These are phyloP conservation scores for Fusarium subtropicale DNA, from an alignment of 2,329 filamentous ascomycete genomes.

Conservation along the genomic window DNA sequence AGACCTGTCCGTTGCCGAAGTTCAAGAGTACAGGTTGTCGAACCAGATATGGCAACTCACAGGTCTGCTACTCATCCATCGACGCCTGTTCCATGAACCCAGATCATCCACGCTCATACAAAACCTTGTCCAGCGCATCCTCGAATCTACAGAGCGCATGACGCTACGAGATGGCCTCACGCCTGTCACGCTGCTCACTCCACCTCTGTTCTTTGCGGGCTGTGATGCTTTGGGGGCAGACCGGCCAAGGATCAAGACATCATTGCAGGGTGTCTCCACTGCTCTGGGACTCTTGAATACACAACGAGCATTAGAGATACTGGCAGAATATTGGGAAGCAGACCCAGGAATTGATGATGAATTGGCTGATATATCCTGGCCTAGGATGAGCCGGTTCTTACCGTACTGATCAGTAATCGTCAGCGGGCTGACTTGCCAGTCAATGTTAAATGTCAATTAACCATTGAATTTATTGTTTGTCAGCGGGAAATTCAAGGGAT, in stretches of 20 bases:
- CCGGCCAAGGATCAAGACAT: slow-evolving; percentile 23
- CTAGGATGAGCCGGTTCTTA: slow-evolving; percentile 25
- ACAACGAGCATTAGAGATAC: slow-evolving; percentile 29
- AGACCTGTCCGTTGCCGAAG: slow-evolving; percentile 16
- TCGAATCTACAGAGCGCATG: slow-evolving; percentile 23
- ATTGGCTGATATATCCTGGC: slow-evolving; percentile 23
- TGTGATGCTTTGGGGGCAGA: slow-evolving; percentile 30
- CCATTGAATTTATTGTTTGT: no score
- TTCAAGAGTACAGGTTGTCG: slow-evolving; percentile 31
- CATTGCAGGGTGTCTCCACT: slow-evolving; percentile 28
- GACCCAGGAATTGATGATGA: slow-evolving; percentile 27
- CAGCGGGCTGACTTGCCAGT: neutral
- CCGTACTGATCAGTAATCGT: slow-evolving; percentile 16
- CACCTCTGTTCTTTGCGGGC: slow-evolving; percentile 32
- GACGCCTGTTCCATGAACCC: slow-evolving; percentile 22
- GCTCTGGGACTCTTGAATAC: slow-evolving; percentile 27
- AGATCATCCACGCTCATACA: slow-evolving; percentile 23
- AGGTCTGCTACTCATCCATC: slow-evolving; percentile 26
- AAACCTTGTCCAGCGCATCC: slow-evolving; percentile 13
- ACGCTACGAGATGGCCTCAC: slow-evolving; percentile 32
- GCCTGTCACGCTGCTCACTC: slow-evolving; percentile 27
- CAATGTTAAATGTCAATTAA: no score
- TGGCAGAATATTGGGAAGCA: slow-evolving; percentile 25
- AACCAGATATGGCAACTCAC: slow-evolving; percentile 39
- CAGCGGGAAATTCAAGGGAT: no score